Base-by-base conservation (phyloP, 768 basidiomycete species). In the Lepiota brunneoincarnata region DNA sequence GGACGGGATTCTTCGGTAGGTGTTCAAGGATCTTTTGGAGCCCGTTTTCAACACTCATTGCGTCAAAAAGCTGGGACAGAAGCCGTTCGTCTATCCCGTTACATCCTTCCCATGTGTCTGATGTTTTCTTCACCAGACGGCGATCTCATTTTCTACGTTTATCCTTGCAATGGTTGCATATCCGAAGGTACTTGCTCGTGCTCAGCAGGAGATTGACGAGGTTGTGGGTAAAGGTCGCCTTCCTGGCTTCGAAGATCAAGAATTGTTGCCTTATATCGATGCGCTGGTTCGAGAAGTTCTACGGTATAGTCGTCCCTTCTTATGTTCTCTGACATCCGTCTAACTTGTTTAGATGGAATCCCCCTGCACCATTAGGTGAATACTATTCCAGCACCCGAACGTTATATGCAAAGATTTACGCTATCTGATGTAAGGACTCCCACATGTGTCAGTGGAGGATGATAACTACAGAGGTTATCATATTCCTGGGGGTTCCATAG, bases 251-350 rank as follows among this genome's bases (percentile, higher is more conserved):
- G 36, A 53, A 10, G 62, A 63, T 23, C 50, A 51, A 10, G 42
- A 53, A 7, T 38, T 47, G 1, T 34, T 62, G 15, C 54, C 47
- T 2, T 61, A 60, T 34, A 48, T 61, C 17, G 38, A 47, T n/a
- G 59, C 62, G 0, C 6, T 61, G 0, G 47, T 60, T n/a, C 63
- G 54, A 39, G 68, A 69, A 47, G 41, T 62, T 14, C 21, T 57
- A 20, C 38, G 68, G 14, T 61, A 31, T 31, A 9, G 31, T 4
- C 11, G 4, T 9, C 7, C 6, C 7, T 31, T 9, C 6, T 28
- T 10, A 9, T 31, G 31, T 31, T 31, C 11, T 9, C 7, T 31
- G 2, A n/a, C n/a, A n/a, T 31, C 11, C 7, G 11, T 10, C 11
- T 9, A 31, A 2, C 11, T 9, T 31, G 6, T 10, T 10, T 31